A percentile compares a stretch with the other conserved stretches of the same genome.
These are phyloP conservation scores for Colletotrichum acutatum DNA, from an alignment of 2,329 filamentous ascomycete genomes.

Conservation along the genomic window DNA sequence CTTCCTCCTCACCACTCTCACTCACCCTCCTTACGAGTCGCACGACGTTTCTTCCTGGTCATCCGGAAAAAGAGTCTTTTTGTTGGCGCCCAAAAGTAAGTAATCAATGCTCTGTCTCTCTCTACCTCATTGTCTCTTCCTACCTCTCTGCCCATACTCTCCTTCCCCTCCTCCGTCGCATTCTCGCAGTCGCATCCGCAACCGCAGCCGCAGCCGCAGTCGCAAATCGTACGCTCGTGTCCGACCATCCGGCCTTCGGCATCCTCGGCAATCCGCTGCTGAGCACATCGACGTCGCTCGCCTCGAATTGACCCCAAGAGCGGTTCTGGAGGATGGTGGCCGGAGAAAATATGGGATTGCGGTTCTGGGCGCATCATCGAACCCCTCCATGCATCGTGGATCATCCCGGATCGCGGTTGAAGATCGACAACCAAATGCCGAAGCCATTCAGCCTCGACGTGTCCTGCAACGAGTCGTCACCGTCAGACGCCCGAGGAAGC, in stretches of 20 bases:
- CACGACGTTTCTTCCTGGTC: conserved; percentile 46
- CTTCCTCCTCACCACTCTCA: conserved; percentile 17
- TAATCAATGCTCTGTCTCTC: conserved; percentile 37
- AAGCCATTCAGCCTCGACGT: conserved; percentile 9
- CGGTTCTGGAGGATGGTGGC: not conserved
- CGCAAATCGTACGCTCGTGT: conserved; percentile 9
- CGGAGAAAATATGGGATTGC: not conserved
- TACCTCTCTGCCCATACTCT: conserved; percentile 35
- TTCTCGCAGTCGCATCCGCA: conserved; percentile 23
- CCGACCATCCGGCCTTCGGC: conserved; percentile 14
- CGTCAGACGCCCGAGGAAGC: not conserved
- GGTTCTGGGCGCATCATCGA: not conserved
- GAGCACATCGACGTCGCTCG: not conserved
- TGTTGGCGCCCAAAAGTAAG: conserved; percentile 66
- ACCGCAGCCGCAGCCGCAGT: conserved; percentile 6
- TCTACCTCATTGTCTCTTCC: conserved; percentile 20
- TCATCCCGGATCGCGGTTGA: conserved; percentile 24
- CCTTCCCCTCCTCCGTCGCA: conserved; percentile 9
- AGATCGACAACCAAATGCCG: conserved; percentile 24
- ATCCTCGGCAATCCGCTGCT: conserved; percentile 19
- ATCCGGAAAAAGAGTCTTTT: conserved; percentile 42
- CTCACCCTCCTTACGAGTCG: conserved; percentile 44
- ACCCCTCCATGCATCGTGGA: conserved; percentile 36
- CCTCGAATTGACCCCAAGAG: not conserved
- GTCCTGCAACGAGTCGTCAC: not conserved